phyloP scores from a whole-genome alignment of 495 filamentous ascomycete species.

The Chlorociboria aeruginascens region DNA sequence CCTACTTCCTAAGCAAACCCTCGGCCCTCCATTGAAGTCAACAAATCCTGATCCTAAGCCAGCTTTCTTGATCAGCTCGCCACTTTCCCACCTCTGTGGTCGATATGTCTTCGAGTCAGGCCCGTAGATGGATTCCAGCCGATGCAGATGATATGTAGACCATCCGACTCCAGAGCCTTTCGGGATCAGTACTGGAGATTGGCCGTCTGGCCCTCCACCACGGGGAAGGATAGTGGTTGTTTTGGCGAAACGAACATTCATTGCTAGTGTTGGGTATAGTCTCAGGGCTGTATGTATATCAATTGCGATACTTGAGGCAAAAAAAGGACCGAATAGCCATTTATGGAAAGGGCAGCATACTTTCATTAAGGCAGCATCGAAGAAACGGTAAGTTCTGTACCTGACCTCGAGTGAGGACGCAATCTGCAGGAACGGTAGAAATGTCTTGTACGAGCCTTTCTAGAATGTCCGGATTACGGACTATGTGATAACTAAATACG shows the following conservation, averaged over 20 bases:
- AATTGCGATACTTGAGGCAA: too few species aligned
- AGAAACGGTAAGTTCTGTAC: constrained; percentile 28
- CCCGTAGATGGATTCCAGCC: constrained; percentile 25
- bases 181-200: constrained; percentile 29
- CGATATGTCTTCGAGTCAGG: constrained; percentile 20
- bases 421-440: constrained; percentile 15
- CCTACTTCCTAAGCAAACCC: constrained; percentile 21
- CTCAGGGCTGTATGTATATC: constrained; percentile 33
- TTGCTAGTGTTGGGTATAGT: constrained; percentile 36
- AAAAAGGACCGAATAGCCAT: too few species aligned
- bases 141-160: constrained; percentile 36
- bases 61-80: too few species aligned
- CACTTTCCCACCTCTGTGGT: constrained; percentile 15
- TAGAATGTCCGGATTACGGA: constrained; percentile 14
- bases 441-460: constrained; percentile 27
- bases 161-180: constrained; percentile 37
- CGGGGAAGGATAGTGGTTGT: constrained; percentile 35
- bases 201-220: constrained; percentile 38
- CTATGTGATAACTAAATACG: constrained; percentile 1
- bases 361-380: constrained; percentile 30
- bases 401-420: constrained; percentile 20
- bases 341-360: too few species aligned
- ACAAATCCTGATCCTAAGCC: constrained; percentile 11
- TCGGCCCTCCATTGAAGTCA: constrained; percentile 9
- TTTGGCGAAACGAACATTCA: constrained; percentile 25